A percentile compares a stretch with the other conserved stretches of the same genome.
These are phyloP conservation scores for Ananas comosus DNA, from an alignment of 176 grass and related monocot genomes.

Conservation along the genomic window DNA sequence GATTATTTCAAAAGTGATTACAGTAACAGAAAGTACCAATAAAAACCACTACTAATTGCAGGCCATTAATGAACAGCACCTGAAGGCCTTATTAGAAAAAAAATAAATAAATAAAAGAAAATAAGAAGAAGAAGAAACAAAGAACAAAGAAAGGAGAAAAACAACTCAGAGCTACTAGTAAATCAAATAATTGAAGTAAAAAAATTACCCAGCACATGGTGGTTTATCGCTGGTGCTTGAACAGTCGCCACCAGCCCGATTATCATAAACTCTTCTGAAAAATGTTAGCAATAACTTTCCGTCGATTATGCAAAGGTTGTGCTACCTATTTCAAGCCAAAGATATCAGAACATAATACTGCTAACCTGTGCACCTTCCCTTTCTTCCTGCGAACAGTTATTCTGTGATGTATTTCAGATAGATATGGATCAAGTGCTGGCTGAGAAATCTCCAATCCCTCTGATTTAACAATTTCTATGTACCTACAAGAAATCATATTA, in stretches of 20 bases:
- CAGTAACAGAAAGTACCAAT: no score
- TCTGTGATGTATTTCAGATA: constrained; percentile 80
- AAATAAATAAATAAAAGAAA: no score
- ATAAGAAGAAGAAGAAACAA: no score
- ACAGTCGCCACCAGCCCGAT: constrained; percentile 44
- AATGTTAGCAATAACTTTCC: constrained; percentile 18
- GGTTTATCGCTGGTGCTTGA: constrained; percentile 47
- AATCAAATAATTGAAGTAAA: constrained; percentile 6
- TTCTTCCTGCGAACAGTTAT: constrained; percentile 68
- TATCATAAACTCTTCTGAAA: constrained; percentile 52
- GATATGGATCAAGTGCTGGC: constrained; percentile 65
- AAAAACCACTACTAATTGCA: no score
- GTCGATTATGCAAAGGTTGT: neutral
- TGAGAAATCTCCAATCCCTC: constrained; percentile 85
- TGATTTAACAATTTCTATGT: constrained; percentile 79
- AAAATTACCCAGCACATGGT: constrained; percentile 70
- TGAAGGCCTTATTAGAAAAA: no score
- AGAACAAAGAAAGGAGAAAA: neutral
- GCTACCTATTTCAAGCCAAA: neutral
- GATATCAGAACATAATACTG: constrained; percentile 8
- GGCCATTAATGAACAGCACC: no score
- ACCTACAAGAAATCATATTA: constrained; percentile 33
- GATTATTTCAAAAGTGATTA: no score
- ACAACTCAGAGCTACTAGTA: neutral
- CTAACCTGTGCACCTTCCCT: constrained; percentile 57